phyloP scores from a whole-genome alignment of 306 rosid genomes.

The Quercus berberidifolia region DNA sequence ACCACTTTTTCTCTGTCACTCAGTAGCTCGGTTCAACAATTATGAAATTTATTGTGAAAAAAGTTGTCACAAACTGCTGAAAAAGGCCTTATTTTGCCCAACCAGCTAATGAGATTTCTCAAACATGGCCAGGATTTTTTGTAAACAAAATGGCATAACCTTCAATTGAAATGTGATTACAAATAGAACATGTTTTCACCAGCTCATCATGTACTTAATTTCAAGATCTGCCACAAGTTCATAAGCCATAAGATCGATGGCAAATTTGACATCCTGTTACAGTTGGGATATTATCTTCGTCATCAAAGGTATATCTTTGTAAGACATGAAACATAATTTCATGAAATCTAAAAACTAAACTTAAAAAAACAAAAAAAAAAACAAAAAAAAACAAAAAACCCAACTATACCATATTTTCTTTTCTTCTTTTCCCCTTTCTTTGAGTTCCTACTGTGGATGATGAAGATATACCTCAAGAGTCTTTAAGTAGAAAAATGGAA shows the following conservation, averaged over 20 bases:
- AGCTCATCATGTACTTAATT: background rate
- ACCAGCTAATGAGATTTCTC: too few species aligned
- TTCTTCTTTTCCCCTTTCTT: constrained; percentile 22
- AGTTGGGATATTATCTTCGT: background rate
- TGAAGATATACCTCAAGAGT: constrained; percentile 26
- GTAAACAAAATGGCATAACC: background rate
- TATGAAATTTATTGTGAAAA: too few species aligned
- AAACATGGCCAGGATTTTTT: too few species aligned
- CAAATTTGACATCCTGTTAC: background rate
- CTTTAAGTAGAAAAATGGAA: background rate
- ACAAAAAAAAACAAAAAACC: too few species aligned
- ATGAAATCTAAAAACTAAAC: background rate
- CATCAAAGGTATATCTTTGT: background rate
- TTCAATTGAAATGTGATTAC: background rate
- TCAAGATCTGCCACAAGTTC: background rate
- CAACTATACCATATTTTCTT: constrained; percentile 24
- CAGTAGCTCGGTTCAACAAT: too few species aligned
- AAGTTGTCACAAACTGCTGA: too few species aligned
- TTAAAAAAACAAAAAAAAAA: background rate
- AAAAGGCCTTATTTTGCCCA: too few species aligned
- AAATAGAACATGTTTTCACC: background rate
- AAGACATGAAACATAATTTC: background rate
- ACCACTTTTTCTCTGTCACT: too few species aligned
- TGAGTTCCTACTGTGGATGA: constrained; percentile 18
- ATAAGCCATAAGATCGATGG: background rate